phyloP scores from a whole-genome alignment of 225 moss, liverwort and hornwort species.

The Marchantia paleacea region DNA sequence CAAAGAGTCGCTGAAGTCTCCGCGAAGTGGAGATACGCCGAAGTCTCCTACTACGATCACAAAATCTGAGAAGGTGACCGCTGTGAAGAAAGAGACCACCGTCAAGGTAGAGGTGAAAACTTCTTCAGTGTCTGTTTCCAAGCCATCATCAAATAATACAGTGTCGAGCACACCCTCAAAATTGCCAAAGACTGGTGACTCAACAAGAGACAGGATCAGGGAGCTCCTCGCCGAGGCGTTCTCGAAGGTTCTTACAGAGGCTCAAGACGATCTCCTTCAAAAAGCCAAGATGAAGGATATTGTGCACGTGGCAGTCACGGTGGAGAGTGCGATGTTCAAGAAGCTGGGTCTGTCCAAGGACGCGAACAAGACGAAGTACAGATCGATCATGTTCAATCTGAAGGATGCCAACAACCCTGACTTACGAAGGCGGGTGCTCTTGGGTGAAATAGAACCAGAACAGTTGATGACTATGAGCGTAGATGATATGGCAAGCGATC shows the following conservation, averaged over 20 bases:
- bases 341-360: constrained; percentile 67
- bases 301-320: constrained; percentile 49
- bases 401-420: constrained; percentile 94
- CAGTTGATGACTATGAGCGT: constrained; percentile 59
- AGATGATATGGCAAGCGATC: constrained; percentile 93
- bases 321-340: constrained; percentile 70
- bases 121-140: constrained; percentile 18
- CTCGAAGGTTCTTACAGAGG: constrained; percentile 66
- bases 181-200: constrained; percentile 59
- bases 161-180: constrained; percentile 20
- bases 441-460: constrained; percentile 74
- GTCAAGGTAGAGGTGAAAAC: constrained; percentile 32
- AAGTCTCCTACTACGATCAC: constrained; percentile 27
- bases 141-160: constrained; percentile 22
- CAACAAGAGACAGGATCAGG: constrained; percentile 63
- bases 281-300: constrained; percentile 49
- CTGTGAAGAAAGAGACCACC: background rate
- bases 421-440: constrained; percentile 72
- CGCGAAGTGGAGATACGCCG: constrained; percentile 21
- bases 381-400: constrained; percentile 88
- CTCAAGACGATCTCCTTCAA: constrained; percentile 47
- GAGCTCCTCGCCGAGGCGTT: constrained; percentile 62
- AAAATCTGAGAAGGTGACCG: constrained; percentile 30
- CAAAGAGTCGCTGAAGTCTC: constrained; percentile 32
- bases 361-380: constrained; percentile 45